Evolutionary conservation across 139 green algal genomes (phyloP), one percentile per base, ranked within the genome.

Genomic region (Mesotaenium endlicherianum): DNA sequence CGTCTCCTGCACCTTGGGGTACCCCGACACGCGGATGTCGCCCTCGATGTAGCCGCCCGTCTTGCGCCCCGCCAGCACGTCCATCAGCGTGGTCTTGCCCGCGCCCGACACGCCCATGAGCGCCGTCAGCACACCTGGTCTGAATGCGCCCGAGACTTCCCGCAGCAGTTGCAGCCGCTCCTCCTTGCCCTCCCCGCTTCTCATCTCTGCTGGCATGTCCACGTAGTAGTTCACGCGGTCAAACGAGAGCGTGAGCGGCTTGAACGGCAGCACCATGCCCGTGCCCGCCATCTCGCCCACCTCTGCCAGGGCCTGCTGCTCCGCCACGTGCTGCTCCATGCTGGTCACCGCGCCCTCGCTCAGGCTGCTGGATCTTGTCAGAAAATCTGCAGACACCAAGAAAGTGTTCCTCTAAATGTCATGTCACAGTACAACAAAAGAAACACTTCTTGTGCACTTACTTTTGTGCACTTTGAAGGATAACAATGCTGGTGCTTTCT

Each of bases 1-100:
- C 30, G 90, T 90, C 36, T 42, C n/a, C 17, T 90, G 70, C 36
- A 91, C 84, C 81, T 91, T 88, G 3, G 90, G 89, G 58, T 85
- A 71, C 0, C 91, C 91, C 41, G 90, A 89, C 26, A 94, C 83
- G 40, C 75, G 75, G 47, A 94, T 83, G 39, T 94, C 89, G 38
- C 91, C 91, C 47, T 80, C 72, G 34, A 80, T 80, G 45, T 80
- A 80, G 31, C 72, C 72, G 20, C 72, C 72, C 11, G 72, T 80
- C 55, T 82, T 82, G 14, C 75, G 38, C 0, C 75, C 50, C 20
- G 77, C 77, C 42, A 84, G 77, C 30, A 76, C 58, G 45, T 84
- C 77, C 77, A 84, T 84, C 8, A 84, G 77, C 39, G 77, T 84
- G 1, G 77, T 84, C 42, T 84, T 84, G 1, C 77, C 77, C 43